Evolutionary conservation across 257 asterid genomes (phyloP).

Genomic region (Lithospermum erythrorhizon): DNA sequence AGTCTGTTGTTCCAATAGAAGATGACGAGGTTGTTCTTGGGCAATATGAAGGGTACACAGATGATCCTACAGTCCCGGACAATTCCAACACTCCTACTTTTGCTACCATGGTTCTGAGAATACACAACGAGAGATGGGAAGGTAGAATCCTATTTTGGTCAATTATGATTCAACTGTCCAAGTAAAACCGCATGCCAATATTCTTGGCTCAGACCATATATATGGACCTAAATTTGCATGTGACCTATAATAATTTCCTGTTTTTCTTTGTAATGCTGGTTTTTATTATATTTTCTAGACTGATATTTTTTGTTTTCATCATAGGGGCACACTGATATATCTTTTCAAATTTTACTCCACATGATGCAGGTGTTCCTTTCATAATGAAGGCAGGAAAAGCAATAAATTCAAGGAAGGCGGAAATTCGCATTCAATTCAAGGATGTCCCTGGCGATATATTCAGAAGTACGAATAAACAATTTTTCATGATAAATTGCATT

Average conservation of each 20-base stretch:
- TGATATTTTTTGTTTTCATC: neutral
- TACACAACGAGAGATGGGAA: conserved; percentile 96
- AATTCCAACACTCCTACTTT: conserved; percentile 88
- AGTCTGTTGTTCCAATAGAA: conserved; percentile 73
- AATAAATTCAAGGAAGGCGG: conserved; percentile 88
- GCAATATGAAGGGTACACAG: conserved; percentile 87
- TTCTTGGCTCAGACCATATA: too few relatives aligned
- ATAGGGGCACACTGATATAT: neutral
- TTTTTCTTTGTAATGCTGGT: neutral
- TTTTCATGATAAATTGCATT: neutral
- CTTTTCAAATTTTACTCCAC: neutral
- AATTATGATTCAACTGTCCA: neutral
- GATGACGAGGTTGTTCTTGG: conserved; percentile 95
- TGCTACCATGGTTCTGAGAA: conserved; percentile 54
- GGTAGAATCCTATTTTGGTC: conserved; percentile 23
- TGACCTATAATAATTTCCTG: neutral
- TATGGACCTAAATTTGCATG: too few relatives aligned
- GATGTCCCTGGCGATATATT: conserved; percentile 98
- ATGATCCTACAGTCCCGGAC: conserved; percentile 82
- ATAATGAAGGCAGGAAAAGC: conserved; percentile 99
- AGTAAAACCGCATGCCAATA: too few relatives aligned
- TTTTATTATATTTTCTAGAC: neutral
- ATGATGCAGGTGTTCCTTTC: conserved; percentile 80
- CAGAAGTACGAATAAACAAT: conserved; percentile 34
- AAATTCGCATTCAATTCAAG: conserved; percentile 88